These are phyloP conservation scores for Euphrasia arctica DNA, from an alignment of 305 asterid species.

Conservation along the genomic window DNA sequence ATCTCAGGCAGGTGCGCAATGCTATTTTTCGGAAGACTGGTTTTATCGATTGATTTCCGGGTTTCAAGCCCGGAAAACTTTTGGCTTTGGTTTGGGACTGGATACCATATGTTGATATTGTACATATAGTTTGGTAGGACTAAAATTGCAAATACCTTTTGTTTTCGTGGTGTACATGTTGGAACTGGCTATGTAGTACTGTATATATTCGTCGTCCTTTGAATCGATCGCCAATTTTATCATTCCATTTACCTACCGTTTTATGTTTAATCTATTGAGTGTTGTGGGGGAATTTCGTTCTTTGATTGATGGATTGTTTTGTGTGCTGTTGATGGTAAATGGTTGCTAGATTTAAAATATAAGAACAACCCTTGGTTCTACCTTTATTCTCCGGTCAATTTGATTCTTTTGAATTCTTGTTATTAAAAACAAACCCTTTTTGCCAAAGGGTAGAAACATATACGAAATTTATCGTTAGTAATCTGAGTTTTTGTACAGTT, in stretches of 20 bases:
- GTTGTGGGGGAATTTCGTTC: neutral
- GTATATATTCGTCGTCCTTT: neutral
- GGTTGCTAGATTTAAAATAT: neutral
- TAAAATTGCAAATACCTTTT: slow-evolving; percentile 32
- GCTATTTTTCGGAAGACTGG: slow-evolving; percentile 69
- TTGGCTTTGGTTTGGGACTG: too few relatives aligned
- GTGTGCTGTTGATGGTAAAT: neutral
- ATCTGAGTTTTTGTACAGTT: slow-evolving; percentile 2
- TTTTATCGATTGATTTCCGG: slow-evolving; percentile 47
- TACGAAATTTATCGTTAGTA: slow-evolving; percentile 1
- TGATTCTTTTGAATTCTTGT: neutral
- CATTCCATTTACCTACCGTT: neutral
- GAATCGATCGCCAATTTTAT: neutral
- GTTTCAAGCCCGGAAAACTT: too few relatives aligned
- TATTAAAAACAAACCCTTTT: neutral
- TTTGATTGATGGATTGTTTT: neutral
- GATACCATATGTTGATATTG: slow-evolving; percentile 25
- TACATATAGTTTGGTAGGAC: slow-evolving; percentile 23
- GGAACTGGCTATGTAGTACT: neutral
- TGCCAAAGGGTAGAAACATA: slow-evolving; percentile 4
- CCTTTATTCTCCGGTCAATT: neutral
- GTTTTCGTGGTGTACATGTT: neutral
- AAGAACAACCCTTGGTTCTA: neutral
- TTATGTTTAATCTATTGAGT: neutral
- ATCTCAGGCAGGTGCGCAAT: slow-evolving; percentile 75